Base-by-base conservation (phyloP, 192 early-diverging fungal genomes). In the Funneliformis mosseae region DNA sequence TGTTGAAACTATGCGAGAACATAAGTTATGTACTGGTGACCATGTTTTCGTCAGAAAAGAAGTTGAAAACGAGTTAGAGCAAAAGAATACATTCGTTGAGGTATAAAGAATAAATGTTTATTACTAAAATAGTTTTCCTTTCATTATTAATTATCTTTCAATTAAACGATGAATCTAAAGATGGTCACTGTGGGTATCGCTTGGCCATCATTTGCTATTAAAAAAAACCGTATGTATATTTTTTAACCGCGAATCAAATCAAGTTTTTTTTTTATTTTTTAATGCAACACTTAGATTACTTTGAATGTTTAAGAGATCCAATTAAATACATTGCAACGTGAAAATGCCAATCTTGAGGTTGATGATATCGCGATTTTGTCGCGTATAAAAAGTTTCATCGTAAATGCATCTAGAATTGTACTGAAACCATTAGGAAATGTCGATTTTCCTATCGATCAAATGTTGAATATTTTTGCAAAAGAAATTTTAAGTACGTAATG, bases 401-500 rank as follows among this genome's bases (percentile, higher is more conserved):
- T 85, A 28, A 82, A 83, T 55, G 88, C 89, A 5, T 74, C 80
- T 4, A 76, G 79, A 60, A 78, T 93, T 43, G 79, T 84, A 5
- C 50, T 93, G 12, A 63, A 82, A 10, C 86, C 88, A 4, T n/a
- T n/a, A n/a, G 78, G 80, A 38, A 46, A 72, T 9, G 69, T 76
- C 6, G 79, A 83, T 21, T 87, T 88, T 71, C 73, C 87, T 2
- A 72, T 84, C 11, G 89, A 92, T 77, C 74, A 87, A 16, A 71
- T 84, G 59, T 83, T 94, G 27, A 84, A 63, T 16, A 84, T 89
- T 0, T 92, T 87, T 74, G 71, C 86, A 33, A 92, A 92, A 48
- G 91, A 94, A 80, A 84, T 91, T 16, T 79, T 94, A 77, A 77
- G 92, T 92, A 88, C 71, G 85, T 33, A 8, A n/a, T 71, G n/a